Percentiles rank a stretch among this genome's conserved stretches.
Conservation (phyloP, 2,329 filamentous ascomycete genomes). For the Stylonectria norvegica region DNA sequence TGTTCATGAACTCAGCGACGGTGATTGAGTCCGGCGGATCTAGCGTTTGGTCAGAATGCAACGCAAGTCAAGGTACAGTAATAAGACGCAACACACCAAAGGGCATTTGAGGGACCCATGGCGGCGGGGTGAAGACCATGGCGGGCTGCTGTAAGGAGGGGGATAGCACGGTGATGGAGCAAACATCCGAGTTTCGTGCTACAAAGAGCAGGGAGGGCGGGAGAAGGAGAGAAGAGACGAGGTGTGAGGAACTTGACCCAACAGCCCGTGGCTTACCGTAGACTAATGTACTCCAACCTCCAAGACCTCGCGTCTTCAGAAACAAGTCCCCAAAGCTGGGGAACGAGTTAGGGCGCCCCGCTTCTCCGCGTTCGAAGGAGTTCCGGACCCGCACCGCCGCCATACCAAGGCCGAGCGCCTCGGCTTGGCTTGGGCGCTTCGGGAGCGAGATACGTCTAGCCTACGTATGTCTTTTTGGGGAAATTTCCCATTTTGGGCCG, state of each 20-base stretch:
- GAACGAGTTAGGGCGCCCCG: background rate
- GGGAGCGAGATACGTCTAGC: no score
- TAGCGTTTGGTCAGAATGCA: slow-evolving; percentile 14
- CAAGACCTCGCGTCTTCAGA: no score
- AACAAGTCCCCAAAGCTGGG: background rate
- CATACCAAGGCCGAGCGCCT: background rate
- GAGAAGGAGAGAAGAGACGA: background rate
- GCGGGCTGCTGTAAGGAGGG: slow-evolving; percentile 1
- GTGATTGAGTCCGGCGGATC: slow-evolving; percentile 71
- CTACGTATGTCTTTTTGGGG: no score
- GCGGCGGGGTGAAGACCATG: slow-evolving; percentile 58
- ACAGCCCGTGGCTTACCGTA: no score
- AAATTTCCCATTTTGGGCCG: no score
- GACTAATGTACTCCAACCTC: background rate
- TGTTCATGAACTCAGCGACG: slow-evolving; percentile 72
- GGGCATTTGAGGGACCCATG: slow-evolving; percentile 60
- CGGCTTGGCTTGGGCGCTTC: background rate
- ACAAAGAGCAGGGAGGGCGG: background rate
- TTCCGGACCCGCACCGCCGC: slow-evolving; percentile 1
- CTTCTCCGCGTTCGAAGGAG: background rate
- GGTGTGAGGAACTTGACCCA: background rate
- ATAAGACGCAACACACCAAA: slow-evolving; percentile 35
- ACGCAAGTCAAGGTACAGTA: slow-evolving; percentile 3
- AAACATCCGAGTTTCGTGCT: background rate
- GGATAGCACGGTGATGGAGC: background rate